Evolutionary conservation across 2,329 filamentous ascomycete genomes (phyloP).

Genomic region (Fusarium setosum): DNA sequence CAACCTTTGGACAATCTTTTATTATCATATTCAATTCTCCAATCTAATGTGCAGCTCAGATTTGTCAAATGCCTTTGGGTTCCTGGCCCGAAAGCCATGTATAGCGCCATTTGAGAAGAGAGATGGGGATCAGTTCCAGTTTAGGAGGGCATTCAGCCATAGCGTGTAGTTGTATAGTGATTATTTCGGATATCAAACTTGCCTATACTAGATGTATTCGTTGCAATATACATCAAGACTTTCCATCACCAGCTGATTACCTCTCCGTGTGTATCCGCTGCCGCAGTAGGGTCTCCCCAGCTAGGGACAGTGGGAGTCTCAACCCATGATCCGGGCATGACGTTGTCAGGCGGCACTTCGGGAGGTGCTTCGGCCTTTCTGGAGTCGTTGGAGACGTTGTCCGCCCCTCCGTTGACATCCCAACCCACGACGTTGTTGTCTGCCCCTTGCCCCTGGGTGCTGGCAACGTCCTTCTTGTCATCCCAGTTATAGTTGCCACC

Average conservation of each 20-base stretch:
- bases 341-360: slow-evolving; percentile 29
- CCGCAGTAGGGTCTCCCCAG: slow-evolving; percentile 48
- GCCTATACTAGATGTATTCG: slow-evolving; percentile 29
- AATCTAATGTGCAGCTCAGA: too few relatives aligned
- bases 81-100: too few relatives aligned
- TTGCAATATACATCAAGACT: slow-evolving; percentile 10
- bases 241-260: slow-evolving; percentile 22
- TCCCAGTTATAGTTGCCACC: slow-evolving; percentile 3
- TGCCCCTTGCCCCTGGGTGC: slow-evolving; percentile 14
- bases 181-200: slow-evolving; percentile 36
- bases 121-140: too few relatives aligned
- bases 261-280: slow-evolving; percentile 46
- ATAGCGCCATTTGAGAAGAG: too few relatives aligned
- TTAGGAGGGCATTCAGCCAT: slow-evolving; percentile 17
- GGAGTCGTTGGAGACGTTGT: not conserved
- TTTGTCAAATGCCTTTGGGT: too few relatives aligned
- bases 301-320: slow-evolving; percentile 9
- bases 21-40: too few relatives aligned
- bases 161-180: slow-evolving; percentile 25
- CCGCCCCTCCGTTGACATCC: slow-evolving; percentile 7
- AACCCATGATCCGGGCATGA: slow-evolving; percentile 49
- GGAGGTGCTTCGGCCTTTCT: slow-evolving; percentile 4
- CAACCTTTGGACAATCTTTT: too few relatives aligned
- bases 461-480: slow-evolving; percentile 10
- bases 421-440: slow-evolving; percentile 34